Percentiles rank a stretch among this genome's conserved stretches.
Evolutionary conservation across 768 basidiomycete species (phyloP).

Genomic region (Phanerochaete sordida): DNA sequence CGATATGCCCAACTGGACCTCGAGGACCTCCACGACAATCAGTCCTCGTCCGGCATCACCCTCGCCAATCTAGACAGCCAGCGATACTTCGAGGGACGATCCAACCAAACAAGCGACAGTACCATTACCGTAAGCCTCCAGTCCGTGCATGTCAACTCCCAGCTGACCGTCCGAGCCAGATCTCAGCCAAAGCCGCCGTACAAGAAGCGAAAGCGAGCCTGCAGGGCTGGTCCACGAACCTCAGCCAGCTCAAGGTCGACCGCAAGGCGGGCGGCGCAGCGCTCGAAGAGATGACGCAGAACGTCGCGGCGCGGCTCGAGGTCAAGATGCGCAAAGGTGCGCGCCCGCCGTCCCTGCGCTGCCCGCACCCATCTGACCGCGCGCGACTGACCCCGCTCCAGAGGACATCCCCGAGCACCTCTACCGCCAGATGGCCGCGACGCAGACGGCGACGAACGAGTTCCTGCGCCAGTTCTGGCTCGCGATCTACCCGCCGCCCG

Average conservation of each 20-base stretch:
- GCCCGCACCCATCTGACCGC: not conserved
- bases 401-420: conserved; percentile 79
- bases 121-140: conserved; percentile 19
- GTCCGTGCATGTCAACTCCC: conserved; percentile 23
- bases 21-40: conserved; percentile 77
- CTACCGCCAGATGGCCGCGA: conserved; percentile 80
- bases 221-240: conserved; percentile 51
- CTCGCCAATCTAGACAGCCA: conserved; percentile 87
- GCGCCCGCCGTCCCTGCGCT: conserved; percentile 16
- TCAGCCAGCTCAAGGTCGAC: conserved; percentile 67
- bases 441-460: conserved; percentile 92
- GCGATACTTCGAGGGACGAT: conserved; percentile 73
- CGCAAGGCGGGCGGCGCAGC: conserved; percentile 66
- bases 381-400: no score
- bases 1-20: conserved; percentile 68
- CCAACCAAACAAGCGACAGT: conserved; percentile 14
- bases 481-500: conserved; percentile 71
- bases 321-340: conserved; percentile 62
- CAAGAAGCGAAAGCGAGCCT: conserved; percentile 45
- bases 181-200: conserved; percentile 48
- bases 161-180: conserved; percentile 7
- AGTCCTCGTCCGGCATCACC: conserved; percentile 62
- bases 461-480: conserved; percentile 97
- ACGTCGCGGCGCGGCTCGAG: conserved; percentile 70
- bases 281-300: conserved; percentile 71